Conservation (phyloP, 352 stramenopile genomes). For the Phytophthora tentaculata region DNA sequence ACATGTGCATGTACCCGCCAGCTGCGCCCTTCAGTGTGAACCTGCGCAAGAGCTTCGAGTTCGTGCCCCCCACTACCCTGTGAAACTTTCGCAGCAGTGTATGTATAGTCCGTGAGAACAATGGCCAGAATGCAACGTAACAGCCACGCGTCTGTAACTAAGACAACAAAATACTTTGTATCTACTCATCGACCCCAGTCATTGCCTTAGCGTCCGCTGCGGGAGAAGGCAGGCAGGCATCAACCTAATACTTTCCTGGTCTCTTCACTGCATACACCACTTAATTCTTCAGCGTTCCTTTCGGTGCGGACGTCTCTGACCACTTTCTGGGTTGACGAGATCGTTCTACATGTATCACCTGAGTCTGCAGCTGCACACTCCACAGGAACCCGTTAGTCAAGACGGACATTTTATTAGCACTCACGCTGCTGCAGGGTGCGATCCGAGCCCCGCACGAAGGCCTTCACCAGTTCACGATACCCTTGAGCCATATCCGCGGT, state of each 20-base stretch:
- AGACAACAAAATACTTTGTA: constrained; percentile 27
- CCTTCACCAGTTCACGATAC: constrained; percentile 45
- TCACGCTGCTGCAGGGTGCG: constrained; percentile 9
- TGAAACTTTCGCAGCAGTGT: constrained; percentile 20
- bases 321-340: constrained; percentile 1
- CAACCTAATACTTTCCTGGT: constrained; percentile 1
- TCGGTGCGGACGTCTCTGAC: constrained; percentile 10
- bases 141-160: constrained; percentile 31
- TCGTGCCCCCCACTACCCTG: constrained; percentile 35
- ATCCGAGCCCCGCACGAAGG: constrained; percentile 34
- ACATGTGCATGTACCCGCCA: constrained; percentile 48
- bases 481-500: constrained; percentile 51
- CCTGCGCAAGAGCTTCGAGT: constrained; percentile 44
- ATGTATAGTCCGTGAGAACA: constrained; percentile 24
- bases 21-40: constrained; percentile 18
- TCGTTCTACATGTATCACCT: constrained; percentile 1
- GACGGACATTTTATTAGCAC: constrained; percentile 1
- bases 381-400: not conserved
- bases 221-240: constrained; percentile 21
- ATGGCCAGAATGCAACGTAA: constrained; percentile 13
- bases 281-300: constrained; percentile 8
- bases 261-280: constrained; percentile 16
- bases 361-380: constrained; percentile 7
- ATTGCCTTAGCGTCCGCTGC: constrained; percentile 1
- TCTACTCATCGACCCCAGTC: constrained; percentile 8